A percentile compares a stretch with the other conserved stretches of the same genome.
phyloP scores from a whole-genome alignment of 495 filamentous ascomycete species.

The Talaromyces stipitatus region DNA sequence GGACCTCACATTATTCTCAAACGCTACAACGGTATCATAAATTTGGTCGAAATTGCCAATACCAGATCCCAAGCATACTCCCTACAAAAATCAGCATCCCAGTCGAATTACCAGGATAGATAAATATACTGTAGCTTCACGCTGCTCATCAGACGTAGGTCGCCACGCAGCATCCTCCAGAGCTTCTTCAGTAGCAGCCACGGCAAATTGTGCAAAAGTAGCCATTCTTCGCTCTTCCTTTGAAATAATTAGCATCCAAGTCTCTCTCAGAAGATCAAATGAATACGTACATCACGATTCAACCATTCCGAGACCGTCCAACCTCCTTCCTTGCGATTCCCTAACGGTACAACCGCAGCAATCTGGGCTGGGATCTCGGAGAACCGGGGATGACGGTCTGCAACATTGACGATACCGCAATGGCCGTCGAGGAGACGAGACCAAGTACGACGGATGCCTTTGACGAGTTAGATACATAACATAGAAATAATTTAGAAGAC shows the following conservation, averaged over 20 bases:
- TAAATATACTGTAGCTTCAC: conserved; percentile 55
- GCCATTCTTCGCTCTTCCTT: conserved; percentile 81
- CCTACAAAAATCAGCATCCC: conserved; percentile 28
- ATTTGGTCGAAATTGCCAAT: conserved; percentile 91
- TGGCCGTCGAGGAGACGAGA: conserved; percentile 67
- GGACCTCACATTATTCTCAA: conserved; percentile 55
- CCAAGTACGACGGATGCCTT: conserved; percentile 74
- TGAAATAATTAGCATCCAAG: conserved; percentile 1
- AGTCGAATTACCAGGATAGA: background rate
- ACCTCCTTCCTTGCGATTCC: conserved; percentile 44
- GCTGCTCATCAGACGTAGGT: conserved; percentile 51
- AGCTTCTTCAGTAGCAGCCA: conserved; percentile 82
- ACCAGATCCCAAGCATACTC: conserved; percentile 90
- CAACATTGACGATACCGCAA: conserved; percentile 70
- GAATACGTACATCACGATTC: conserved; percentile 37
- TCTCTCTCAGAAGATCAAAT: background rate
- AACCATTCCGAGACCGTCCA: conserved; percentile 81
- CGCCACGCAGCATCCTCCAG: conserved; percentile 77
- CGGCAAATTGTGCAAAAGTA: conserved; percentile 83
- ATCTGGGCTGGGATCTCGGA: conserved; percentile 70
- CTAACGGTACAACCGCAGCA: conserved; percentile 71
- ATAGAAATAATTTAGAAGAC: background rate
- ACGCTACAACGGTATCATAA: conserved; percentile 72
- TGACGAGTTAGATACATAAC: background rate
- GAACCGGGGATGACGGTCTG: conserved; percentile 50